Percentiles rank a stretch among this genome's conserved stretches.
Evolutionary conservation across 1,284 basidiomycete genomes (phyloP).

Genomic region (Melampsora larici-populina): DNA sequence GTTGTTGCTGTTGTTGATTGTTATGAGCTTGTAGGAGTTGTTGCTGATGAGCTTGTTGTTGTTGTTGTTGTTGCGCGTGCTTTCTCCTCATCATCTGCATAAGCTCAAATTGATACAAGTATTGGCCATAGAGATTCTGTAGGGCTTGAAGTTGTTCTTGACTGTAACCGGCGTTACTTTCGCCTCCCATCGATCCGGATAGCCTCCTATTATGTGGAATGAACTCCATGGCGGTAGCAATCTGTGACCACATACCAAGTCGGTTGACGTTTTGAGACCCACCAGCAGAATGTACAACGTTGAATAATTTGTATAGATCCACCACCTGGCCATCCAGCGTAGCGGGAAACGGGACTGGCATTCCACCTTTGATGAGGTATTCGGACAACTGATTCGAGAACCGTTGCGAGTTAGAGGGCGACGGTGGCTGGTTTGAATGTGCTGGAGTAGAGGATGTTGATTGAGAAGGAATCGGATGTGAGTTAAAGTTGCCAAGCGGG

Average conservation of each 20-base stretch:
- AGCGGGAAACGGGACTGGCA: slow-evolving; percentile 24
- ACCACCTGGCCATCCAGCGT: slow-evolving; percentile 26
- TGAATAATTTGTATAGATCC: slow-evolving; percentile 23
- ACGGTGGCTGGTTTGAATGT: slow-evolving; percentile 8
- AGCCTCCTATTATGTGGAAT: slow-evolving; percentile 17
- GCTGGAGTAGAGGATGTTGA: not conserved
- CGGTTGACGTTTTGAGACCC: slow-evolving; percentile 10
- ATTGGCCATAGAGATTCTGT: slow-evolving; percentile 31
- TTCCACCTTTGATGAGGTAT: slow-evolving; percentile 18
- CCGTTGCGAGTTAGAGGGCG: slow-evolving; percentile 14
- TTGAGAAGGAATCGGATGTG: slow-evolving; percentile 1
- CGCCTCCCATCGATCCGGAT: slow-evolving; percentile 3
- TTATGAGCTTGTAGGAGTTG: slow-evolving; percentile 15
- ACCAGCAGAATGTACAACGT: slow-evolving; percentile 8
- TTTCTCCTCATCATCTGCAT: slow-evolving; percentile 1
- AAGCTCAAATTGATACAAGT: slow-evolving; percentile 26
- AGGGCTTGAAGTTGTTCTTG: slow-evolving; percentile 36
- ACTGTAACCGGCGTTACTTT: not conserved
- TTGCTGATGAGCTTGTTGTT: too few relatives aligned
- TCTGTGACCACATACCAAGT: slow-evolving; percentile 15
- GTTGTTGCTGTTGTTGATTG: slow-evolving; percentile 22
- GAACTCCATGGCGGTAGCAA: slow-evolving; percentile 23
- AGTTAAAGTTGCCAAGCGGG: not conserved
- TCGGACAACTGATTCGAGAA: slow-evolving; percentile 23
- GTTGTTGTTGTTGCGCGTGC: slow-evolving; percentile 23